These are phyloP conservation scores for Cutaneotrichosporon curvatum DNA, from an alignment of 1,284 basidiomycete genomes.

Conservation along the genomic window DNA sequence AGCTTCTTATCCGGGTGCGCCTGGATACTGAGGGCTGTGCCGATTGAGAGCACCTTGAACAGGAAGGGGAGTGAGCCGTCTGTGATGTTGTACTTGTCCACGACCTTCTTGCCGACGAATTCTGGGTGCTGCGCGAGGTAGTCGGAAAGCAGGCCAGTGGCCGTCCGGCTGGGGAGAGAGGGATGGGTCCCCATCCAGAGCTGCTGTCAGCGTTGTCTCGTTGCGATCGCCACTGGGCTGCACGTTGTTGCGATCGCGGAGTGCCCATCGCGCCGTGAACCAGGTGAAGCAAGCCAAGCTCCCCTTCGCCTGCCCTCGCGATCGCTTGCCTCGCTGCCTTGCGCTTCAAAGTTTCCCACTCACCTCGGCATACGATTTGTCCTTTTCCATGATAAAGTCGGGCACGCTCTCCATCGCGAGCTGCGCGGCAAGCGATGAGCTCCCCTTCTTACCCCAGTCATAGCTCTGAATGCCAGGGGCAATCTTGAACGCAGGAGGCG, in stretches of 20 bases:
- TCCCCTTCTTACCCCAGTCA: constrained; percentile 55
- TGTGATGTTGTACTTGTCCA: constrained; percentile 55
- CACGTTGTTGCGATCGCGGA: not conserved
- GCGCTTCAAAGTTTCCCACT: no score
- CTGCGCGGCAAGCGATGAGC: constrained; percentile 50
- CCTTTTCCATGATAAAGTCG: constrained; percentile 52
- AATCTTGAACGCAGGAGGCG: constrained; percentile 37
- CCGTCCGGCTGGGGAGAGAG: constrained; percentile 69
- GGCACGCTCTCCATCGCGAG: constrained; percentile 50
- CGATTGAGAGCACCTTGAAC: constrained; percentile 88
- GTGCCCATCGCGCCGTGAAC: no score
- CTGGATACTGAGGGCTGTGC: constrained; percentile 93
- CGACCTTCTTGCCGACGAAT: constrained; percentile 61
- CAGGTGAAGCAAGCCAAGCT: no score
- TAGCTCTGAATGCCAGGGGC: constrained; percentile 45
- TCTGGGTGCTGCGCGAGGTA: constrained; percentile 60
- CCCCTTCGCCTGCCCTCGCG: no score
- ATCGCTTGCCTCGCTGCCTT: no score
- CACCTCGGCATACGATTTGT: constrained; percentile 61
- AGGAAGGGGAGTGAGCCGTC: constrained; percentile 80
- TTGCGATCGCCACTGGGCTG: no score
- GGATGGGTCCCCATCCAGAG: constrained; percentile 99
- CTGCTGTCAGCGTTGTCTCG: constrained; percentile 46
- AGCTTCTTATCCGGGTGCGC: constrained; percentile 92
- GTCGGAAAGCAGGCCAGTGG: constrained; percentile 53